Evolutionary conservation across 1,284 basidiomycete species (phyloP).

Genomic region (Malassezia furfur): DNA sequence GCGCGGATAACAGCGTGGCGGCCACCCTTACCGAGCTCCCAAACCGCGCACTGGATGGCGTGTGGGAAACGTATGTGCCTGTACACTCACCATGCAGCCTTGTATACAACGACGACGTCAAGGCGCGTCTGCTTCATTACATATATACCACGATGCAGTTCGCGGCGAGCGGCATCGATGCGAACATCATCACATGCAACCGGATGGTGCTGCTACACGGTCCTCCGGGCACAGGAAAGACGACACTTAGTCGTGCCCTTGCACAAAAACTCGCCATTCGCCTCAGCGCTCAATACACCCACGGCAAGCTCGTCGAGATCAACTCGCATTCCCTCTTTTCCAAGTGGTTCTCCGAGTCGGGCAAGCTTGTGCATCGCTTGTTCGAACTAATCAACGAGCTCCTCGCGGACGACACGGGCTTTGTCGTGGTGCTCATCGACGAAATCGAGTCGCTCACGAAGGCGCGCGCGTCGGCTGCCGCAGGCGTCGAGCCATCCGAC

Average conservation of each 20-base stretch:
- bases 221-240: slow-evolving; percentile 96
- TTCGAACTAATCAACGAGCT: slow-evolving; percentile 82
- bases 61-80: slow-evolving; percentile 59
- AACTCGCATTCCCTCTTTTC: slow-evolving; percentile 54
- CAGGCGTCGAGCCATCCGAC: slow-evolving; percentile 87
- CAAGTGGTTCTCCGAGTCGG: slow-evolving; percentile 78
- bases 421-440: slow-evolving; percentile 86
- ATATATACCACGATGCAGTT: slow-evolving; percentile 85
- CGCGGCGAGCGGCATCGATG: slow-evolving; percentile 77
- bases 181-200: slow-evolving; percentile 90
- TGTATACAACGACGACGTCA: slow-evolving; percentile 81
- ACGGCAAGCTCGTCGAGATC: slow-evolving; percentile 84
- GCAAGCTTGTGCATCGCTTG: slow-evolving; percentile 89
- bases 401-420: slow-evolving; percentile 74
- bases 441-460: slow-evolving; percentile 94
- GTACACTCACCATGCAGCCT: slow-evolving; percentile 50
- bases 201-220: slow-evolving; percentile 87
- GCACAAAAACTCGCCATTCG: slow-evolving; percentile 92
- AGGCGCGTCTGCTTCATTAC: slow-evolving; percentile 77
- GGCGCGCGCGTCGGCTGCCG: slow-evolving; percentile 82
- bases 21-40: slow-evolving; percentile 79
- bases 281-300: slow-evolving; percentile 71
- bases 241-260: slow-evolving; percentile 81
- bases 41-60: slow-evolving; percentile 68
- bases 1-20: slow-evolving; percentile 59